phyloP scores from a whole-genome alignment of 1,139 yeast genomes.

The Diutina neorugosa region DNA sequence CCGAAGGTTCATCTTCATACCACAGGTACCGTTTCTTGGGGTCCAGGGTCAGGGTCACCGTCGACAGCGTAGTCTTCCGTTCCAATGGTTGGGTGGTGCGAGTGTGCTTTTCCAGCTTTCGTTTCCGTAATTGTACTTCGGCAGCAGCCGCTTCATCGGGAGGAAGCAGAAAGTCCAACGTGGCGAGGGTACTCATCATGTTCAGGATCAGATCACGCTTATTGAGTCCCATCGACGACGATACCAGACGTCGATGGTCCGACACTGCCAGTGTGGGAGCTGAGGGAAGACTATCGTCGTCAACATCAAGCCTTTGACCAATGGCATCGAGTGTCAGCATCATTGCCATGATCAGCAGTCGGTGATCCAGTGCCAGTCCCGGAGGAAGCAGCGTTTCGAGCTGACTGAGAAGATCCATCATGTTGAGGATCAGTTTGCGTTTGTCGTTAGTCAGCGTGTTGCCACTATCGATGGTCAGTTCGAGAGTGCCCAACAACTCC shows the following conservation, averaged over 20 bases:
- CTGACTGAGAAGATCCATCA: constrained; percentile 4
- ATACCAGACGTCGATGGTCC: not conserved
- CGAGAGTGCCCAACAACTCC: constrained; percentile 12
- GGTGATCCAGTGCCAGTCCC: not conserved
- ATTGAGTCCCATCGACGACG: not conserved
- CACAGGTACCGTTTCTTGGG: constrained; percentile 2
- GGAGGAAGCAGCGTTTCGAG: constrained; percentile 1
- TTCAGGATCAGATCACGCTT: constrained; percentile 6
- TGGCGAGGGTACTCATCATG: constrained; percentile 9
- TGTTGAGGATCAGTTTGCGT: constrained; percentile 4
- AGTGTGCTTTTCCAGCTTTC: constrained; percentile 1
- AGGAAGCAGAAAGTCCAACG: constrained; percentile 4
- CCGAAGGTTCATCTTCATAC: not conserved
- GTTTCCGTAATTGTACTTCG: not conserved
- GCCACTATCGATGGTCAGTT: constrained; percentile 4
- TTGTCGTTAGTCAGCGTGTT: not conserved
- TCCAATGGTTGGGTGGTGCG: not conserved
- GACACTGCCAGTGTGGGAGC: too few relatives aligned
- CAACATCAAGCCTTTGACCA: not conserved
- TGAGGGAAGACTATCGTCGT: too few relatives aligned
- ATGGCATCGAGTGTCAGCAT: constrained; percentile 3
- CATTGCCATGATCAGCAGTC: constrained; percentile 2
- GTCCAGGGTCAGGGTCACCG: constrained; percentile 3
- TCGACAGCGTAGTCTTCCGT: constrained; percentile 1
- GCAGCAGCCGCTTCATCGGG: constrained; percentile 2